A percentile compares a stretch with the other conserved stretches of the same genome.
phyloP scores from a whole-genome alignment of 1,139 yeast species.

The Debaryomyces sp. region DNA sequence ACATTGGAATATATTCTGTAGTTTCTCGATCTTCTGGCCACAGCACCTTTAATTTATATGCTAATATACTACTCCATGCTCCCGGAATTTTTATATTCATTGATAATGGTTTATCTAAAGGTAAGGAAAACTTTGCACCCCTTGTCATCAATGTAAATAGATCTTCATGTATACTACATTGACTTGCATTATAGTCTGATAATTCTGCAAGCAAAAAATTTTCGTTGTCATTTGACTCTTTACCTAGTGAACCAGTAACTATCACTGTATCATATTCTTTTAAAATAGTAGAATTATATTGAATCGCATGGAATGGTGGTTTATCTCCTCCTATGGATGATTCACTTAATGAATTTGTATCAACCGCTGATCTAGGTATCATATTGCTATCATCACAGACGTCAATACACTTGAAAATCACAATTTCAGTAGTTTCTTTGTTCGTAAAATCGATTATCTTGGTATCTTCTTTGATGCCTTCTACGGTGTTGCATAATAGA shows the following conservation, averaged over 20 bases:
- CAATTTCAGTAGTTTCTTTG: constrained; percentile 20
- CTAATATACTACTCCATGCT: constrained; percentile 64
- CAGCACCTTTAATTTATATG: constrained; percentile 46
- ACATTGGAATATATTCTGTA: constrained; percentile 22
- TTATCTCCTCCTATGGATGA: constrained; percentile 55
- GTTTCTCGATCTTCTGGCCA: constrained; percentile 17
- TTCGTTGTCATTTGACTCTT: constrained; percentile 21
- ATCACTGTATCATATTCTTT: constrained; percentile 50
- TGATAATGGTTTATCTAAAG: constrained; percentile 48
- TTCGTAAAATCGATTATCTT: constrained; percentile 23
- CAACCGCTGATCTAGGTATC: constrained; percentile 49
- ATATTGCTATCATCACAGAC: constrained; percentile 30
- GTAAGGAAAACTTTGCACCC: constrained; percentile 43
- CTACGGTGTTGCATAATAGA: constrained; percentile 19
- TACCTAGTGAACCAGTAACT: constrained; percentile 30
- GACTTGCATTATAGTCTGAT: constrained; percentile 22
- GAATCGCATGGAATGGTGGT: constrained; percentile 50
- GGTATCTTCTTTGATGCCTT: not conserved
- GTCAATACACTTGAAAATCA: constrained; percentile 46
- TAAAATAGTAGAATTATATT: constrained; percentile 37
- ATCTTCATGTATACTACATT: constrained; percentile 32
- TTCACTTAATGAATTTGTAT: constrained; percentile 36
- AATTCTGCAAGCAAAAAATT: constrained; percentile 44
- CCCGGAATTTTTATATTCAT: constrained; percentile 54
- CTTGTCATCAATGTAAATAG: constrained; percentile 34